Evolutionary conservation across 495 filamentous ascomycete species (phyloP).

Genomic region (Neurospora sp.): DNA sequence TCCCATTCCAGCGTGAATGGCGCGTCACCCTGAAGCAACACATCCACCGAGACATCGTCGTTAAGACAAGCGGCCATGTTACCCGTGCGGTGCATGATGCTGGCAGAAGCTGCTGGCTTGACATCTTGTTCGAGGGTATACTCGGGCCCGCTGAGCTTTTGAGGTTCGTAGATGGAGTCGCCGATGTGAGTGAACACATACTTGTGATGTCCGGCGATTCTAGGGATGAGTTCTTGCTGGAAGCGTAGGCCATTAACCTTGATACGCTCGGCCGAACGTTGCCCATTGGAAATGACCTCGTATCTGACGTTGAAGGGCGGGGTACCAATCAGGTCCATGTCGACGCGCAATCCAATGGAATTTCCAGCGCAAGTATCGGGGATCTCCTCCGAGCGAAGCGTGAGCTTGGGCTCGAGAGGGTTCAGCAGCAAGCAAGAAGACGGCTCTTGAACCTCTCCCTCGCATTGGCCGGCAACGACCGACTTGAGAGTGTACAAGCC

Average conservation of each 20-base stretch:
- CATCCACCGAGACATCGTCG: slow-evolving; percentile 59
- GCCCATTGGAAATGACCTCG: slow-evolving; percentile 50
- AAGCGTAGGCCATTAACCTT: slow-evolving; percentile 54
- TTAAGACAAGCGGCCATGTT: slow-evolving; percentile 66
- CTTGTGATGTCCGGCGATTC: slow-evolving; percentile 69
- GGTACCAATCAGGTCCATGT: slow-evolving; percentile 78
- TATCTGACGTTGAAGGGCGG: slow-evolving; percentile 79
- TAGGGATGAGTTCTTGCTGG: slow-evolving; percentile 76
- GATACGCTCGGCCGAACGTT: slow-evolving; percentile 14
- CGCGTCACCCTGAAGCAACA: slow-evolving; percentile 66
- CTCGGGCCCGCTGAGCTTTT: slow-evolving; percentile 39
- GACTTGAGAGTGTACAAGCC: slow-evolving; percentile 78
- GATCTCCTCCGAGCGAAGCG: slow-evolving; percentile 64
- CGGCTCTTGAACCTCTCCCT: slow-evolving; percentile 83
- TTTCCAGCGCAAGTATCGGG: slow-evolving; percentile 91
- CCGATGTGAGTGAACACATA: slow-evolving; percentile 74
- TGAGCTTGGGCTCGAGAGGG: slow-evolving; percentile 74
- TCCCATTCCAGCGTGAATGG: slow-evolving; percentile 93
- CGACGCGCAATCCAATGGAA: slow-evolving; percentile 78
- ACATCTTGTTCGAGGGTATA: slow-evolving; percentile 76
- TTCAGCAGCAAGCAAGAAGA: slow-evolving; percentile 83
- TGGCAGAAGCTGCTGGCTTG: slow-evolving; percentile 78
- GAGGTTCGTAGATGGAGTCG: slow-evolving; percentile 67
- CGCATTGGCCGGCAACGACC: slow-evolving; percentile 67
- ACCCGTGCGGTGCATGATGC: slow-evolving; percentile 46